Evolutionary conservation across 768 basidiomycete genomes (phyloP).

Genomic region (Termitomyces sp.): DNA sequence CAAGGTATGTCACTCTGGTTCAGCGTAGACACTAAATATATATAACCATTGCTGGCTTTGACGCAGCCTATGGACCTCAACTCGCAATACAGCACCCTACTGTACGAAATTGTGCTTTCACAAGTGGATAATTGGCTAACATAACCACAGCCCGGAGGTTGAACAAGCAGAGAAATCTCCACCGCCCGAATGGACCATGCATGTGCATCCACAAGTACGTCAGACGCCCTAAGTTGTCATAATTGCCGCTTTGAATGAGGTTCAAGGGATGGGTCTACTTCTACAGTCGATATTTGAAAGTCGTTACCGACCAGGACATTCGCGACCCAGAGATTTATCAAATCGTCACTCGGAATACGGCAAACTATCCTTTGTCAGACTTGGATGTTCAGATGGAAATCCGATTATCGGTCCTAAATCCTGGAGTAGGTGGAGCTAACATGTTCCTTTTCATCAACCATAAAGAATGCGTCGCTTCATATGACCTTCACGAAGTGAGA

Average conservation of each 20-base stretch:
- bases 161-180: slow-evolving; percentile 8
- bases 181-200: slow-evolving; percentile 30
- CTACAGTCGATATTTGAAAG: slow-evolving; percentile 28
- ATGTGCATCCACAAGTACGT: slow-evolving; percentile 33
- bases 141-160: slow-evolving; percentile 3
- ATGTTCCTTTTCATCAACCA: slow-evolving; percentile 42
- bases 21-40: background rate
- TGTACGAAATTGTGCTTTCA: background rate
- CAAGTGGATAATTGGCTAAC: background rate
- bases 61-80: slow-evolving; percentile 1
- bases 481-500: slow-evolving; percentile 25
- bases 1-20: background rate
- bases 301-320: slow-evolving; percentile 47
- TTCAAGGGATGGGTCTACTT: slow-evolving; percentile 47
- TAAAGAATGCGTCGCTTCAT: slow-evolving; percentile 39
- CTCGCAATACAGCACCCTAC: slow-evolving; percentile 3
- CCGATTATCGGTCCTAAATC: slow-evolving; percentile 27
- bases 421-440: slow-evolving; percentile 13
- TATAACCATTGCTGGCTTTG: background rate
- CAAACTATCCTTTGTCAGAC: slow-evolving; percentile 20
- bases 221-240: slow-evolving; percentile 6
- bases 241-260: background rate
- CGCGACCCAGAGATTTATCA: slow-evolving; percentile 29
- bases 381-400: slow-evolving; percentile 40
- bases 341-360: slow-evolving; percentile 21